These are phyloP conservation scores for Erysimum cheiranthoides DNA, from an alignment of 345 rosid species.

Conservation along the genomic window DNA sequence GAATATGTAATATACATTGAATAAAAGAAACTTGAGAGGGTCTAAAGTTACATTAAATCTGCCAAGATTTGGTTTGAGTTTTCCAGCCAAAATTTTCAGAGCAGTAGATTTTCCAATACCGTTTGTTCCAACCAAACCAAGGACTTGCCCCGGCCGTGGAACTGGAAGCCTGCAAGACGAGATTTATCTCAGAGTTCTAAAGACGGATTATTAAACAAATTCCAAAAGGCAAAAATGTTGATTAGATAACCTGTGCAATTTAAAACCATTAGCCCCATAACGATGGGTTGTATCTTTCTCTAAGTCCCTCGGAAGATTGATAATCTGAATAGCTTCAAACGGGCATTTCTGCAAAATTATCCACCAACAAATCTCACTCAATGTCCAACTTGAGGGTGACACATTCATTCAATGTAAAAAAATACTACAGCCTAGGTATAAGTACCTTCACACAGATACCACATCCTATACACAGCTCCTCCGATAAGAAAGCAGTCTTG, in stretches of 20 bases:
- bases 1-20: no score
- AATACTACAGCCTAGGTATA: not conserved
- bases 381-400: not conserved
- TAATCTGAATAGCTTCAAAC: constrained; percentile 89
- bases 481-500: constrained; percentile 79
- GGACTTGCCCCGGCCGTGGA: constrained; percentile 96
- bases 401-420: not conserved
- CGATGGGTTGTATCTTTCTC: constrained; percentile 91
- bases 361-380: constrained; percentile 1
- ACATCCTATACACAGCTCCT: constrained; percentile 90
- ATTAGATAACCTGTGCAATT: constrained; percentile 70
- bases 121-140: constrained; percentile 96
- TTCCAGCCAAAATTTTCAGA: constrained; percentile 83
- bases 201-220: not conserved
- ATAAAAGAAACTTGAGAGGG: not conserved
- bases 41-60: constrained; percentile 61
- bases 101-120: constrained; percentile 98
- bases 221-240: constrained; percentile 9
- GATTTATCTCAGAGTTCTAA: not conserved
- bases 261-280: constrained; percentile 79
- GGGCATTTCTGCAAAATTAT: constrained; percentile 80
- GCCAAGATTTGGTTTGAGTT: constrained; percentile 89
- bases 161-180: constrained; percentile 71
- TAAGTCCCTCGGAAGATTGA: constrained; percentile 83
- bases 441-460: constrained; percentile 87